phyloP scores from a whole-genome alignment of 495 filamentous ascomycete species.

The Podospora bellae-mahoneyi region DNA sequence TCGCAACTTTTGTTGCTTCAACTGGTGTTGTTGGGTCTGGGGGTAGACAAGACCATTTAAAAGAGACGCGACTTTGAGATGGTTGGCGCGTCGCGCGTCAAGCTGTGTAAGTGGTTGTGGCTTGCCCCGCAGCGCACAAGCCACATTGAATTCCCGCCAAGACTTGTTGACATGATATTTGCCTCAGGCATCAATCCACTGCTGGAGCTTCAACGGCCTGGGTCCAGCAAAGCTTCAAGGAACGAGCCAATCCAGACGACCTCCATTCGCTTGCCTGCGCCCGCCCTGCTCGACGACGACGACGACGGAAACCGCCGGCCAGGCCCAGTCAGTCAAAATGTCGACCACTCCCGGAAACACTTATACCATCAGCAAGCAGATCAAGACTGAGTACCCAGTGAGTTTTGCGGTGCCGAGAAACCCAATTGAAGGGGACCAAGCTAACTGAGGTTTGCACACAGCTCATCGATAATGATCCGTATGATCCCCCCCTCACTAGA shows the following conservation, averaged over 20 bases:
- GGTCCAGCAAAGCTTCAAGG: conserved; percentile 10
- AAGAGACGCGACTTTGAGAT: background rate
- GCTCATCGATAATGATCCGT: conserved; percentile 99
- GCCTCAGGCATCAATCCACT: background rate
- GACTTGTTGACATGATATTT: background rate
- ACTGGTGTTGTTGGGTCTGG: background rate
- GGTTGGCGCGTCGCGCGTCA: conserved; percentile 7
- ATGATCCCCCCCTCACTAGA: conserved; percentile 40
- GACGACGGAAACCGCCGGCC: conserved; percentile 18
- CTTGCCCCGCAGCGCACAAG: conserved; percentile 3
- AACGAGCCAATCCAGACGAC: background rate
- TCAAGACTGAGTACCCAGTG: conserved; percentile 78
- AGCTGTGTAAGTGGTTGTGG: conserved; percentile 16
- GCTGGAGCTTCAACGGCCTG: conserved; percentile 7
- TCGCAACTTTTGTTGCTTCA: background rate
- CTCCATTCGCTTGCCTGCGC: background rate
- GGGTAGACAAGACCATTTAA: background rate
- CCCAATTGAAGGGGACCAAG: conserved; percentile 12
- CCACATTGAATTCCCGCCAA: conserved; percentile 1
- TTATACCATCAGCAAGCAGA: conserved; percentile 64
- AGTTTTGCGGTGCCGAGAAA: conserved; percentile 33
- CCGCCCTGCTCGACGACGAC: conserved; percentile 23
- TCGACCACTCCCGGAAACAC: conserved; percentile 55
- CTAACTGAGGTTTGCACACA: conserved; percentile 38
- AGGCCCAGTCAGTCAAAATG: conserved; percentile 49